Evolutionary conservation across 148 eudicot genomes (phyloP).

Genomic region (Camellia lanceoleosa): DNA sequence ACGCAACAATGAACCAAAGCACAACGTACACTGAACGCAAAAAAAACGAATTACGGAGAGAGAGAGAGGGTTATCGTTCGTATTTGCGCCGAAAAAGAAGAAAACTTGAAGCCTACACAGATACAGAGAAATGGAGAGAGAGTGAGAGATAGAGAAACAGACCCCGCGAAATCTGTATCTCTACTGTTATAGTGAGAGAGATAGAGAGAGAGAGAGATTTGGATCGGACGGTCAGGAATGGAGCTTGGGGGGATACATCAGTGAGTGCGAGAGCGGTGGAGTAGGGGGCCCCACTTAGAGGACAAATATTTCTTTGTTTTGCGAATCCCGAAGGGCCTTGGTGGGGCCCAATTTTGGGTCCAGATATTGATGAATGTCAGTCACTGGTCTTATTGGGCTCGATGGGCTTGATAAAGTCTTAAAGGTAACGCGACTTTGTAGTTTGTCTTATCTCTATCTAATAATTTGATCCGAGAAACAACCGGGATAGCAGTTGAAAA

Average conservation of each 20-base stretch:
- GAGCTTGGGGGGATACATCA: constrained; percentile 1
- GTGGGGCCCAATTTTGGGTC: not conserved
- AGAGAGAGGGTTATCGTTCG: constrained; percentile 2
- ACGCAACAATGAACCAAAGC: not conserved
- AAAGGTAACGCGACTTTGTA: not conserved
- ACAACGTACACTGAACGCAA: constrained; percentile 24
- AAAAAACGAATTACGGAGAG: constrained; percentile 22
- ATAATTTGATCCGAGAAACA: not conserved
- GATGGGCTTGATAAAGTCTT: not conserved
- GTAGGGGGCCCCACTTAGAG: constrained; percentile 8
- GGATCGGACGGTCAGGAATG: constrained; percentile 26
- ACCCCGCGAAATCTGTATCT: constrained; percentile 22
- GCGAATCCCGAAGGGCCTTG: not conserved
- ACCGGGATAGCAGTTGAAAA: not conserved
- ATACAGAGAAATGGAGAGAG: not conserved
- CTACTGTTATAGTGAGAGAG: not conserved
- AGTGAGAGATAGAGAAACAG: constrained; percentile 4
- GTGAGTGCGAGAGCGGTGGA: not conserved
- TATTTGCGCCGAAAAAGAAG: constrained; percentile 14
- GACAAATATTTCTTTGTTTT: not conserved
- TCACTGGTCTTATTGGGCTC: not conserved
- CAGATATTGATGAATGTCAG: not conserved
- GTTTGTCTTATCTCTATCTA: not conserved
- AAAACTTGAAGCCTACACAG: not conserved
- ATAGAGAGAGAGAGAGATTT: constrained; percentile 3